Percentiles rank a stretch among this genome's conserved stretches.
Evolutionary conservation across 169 alveolate genomes (phyloP).

Genomic region (Eimeria sp.): DNA sequence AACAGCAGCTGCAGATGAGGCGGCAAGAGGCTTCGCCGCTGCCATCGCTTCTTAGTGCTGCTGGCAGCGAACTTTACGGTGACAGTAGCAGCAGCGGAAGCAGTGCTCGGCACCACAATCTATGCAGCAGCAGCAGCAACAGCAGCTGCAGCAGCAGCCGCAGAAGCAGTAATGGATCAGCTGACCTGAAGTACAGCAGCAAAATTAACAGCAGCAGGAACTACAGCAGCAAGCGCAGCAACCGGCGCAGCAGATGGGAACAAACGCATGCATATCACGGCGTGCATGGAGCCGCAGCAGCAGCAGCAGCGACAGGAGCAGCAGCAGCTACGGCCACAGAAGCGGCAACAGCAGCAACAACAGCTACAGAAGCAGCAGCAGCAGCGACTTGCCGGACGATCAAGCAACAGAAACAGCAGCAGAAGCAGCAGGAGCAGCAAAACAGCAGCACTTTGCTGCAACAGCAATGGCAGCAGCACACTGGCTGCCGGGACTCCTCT

Average conservation of each 20-base stretch:
- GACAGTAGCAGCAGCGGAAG: background rate
- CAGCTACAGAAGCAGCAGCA: conserved; percentile 1
- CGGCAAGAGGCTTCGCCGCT: background rate
- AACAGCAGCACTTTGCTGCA: no score
- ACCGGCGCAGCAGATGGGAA: background rate
- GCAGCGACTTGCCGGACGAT: background rate
- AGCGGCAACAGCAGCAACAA: conserved; percentile 8
- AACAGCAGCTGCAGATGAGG: conserved; percentile 1
- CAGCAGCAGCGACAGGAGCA: conserved; percentile 41
- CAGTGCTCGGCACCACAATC: background rate
- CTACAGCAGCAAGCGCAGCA: conserved; percentile 14
- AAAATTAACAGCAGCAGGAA: background rate
- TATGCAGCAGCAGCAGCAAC: background rate
- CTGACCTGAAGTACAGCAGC: background rate
- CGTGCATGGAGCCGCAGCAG: background rate
- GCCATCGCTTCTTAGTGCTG: conserved; percentile 24
- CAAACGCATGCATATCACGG: background rate
- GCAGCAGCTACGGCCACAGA: background rate
- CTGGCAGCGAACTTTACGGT: background rate
- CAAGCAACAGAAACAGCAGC: no score
- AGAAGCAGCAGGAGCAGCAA: no score
- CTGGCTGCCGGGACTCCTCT: no score
- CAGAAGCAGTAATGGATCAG: conserved; percentile 2
- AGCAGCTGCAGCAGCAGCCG: conserved; percentile 3
- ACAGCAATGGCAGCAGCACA: no score